Base-by-base conservation (phyloP, 306 rosid species). In the Corylus americana region DNA sequence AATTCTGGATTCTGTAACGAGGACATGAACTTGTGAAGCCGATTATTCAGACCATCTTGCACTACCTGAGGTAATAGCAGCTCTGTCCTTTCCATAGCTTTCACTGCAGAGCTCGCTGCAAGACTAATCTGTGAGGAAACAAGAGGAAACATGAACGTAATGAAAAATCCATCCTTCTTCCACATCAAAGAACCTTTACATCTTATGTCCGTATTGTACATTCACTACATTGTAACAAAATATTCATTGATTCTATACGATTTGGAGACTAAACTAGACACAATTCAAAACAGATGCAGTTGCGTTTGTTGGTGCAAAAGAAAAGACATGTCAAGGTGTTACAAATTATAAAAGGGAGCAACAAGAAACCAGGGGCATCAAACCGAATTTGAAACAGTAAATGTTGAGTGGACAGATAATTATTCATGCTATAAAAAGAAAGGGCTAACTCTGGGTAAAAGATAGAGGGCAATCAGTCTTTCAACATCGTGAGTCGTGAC, bases 71-170 rank as follows among this genome's bases (percentile, higher is more conserved):
- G 88, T 29, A 82, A 84, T 54, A 79, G 31, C 7, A 77, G 68
- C 7, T 82, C 81, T 5, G 88, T 87, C 66, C 74, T 82, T 77
- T 87, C 86, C n/a, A 87, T 45, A 79, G 81, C 84, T 81, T 84
- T 79, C 39, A 73, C 74, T 11, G 86, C 77, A 20, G 84, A 76
- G 67, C 44, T 74, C 8, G 84, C 81, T 73, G 86, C 88, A 87
- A 69, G 49, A 74, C 72, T 79, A 49, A 79, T 68, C 88, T 87
- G 78, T 47, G 47, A 55, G 25, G 71, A 63, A 66, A 55, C 13
- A 25, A 11, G n/a, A 54, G 17, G 17, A 11, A 3, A 44, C 29
- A 37, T 35, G 3, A 69, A 70, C 55, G 22, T 76, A 49, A 66
- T 31, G 63, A 25, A 8, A 20, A 16, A 31, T 35, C 55, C 49